Percentiles rank a stretch among this genome's conserved stretches.
Evolutionary conservation across 2,329 filamentous ascomycete species (phyloP).

Genomic region (Xylariaceae sp.): DNA sequence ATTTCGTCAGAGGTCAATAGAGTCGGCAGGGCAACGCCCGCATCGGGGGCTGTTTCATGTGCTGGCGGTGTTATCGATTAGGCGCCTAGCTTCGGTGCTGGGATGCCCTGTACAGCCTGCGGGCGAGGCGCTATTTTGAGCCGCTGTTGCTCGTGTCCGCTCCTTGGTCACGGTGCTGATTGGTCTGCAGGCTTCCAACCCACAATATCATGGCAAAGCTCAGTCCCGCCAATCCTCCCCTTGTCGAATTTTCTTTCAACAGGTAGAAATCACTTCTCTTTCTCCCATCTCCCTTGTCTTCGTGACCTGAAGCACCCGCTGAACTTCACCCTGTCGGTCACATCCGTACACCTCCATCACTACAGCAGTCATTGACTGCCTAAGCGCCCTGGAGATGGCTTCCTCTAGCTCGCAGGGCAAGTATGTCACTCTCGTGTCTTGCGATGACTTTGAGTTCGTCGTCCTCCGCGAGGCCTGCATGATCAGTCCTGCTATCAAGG

Average conservation of each 20-base stretch:
- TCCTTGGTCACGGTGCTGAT: too few species aligned
- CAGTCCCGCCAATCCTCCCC: too few species aligned
- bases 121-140: too few species aligned
- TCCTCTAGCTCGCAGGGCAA: conserved; percentile 43
- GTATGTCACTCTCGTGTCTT: conserved; percentile 75
- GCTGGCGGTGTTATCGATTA: conserved; percentile 3
- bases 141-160: too few species aligned
- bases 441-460: conserved; percentile 75
- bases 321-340: conserved; percentile 7
- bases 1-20: conserved; percentile 34
- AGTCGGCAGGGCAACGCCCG: conserved; percentile 30
- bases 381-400: conserved; percentile 17
- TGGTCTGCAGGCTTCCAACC: too few species aligned
- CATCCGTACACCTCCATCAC: neutral
- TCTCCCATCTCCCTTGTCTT: too few species aligned
- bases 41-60: neutral
- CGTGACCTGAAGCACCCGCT: conserved; percentile 1
- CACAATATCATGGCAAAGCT: too few species aligned
- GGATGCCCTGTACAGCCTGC: too few species aligned
- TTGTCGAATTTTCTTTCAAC: too few species aligned
- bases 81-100: too few species aligned
- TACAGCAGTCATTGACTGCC: neutral
- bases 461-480: conserved; percentile 68
- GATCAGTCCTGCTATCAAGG: conserved; percentile 69
- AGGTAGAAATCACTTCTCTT: too few species aligned